These are phyloP conservation scores for Dactylellina sp. DNA, from an alignment of 2,329 filamentous ascomycete genomes.

Conservation along the genomic window DNA sequence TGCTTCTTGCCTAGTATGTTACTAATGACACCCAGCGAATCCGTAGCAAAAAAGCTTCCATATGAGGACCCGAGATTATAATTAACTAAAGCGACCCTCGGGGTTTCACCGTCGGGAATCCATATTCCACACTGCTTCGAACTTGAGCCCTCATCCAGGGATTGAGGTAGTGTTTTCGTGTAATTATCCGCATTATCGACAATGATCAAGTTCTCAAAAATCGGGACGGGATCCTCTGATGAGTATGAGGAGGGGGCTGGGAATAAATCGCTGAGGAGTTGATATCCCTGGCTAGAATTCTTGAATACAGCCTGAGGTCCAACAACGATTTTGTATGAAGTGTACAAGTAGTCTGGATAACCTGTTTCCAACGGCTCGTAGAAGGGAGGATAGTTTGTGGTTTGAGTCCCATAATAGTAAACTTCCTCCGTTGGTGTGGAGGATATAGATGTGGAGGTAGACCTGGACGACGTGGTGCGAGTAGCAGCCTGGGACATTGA, in stretches of 20 bases:
- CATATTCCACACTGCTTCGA: conserved; percentile 29
- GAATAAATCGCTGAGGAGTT: conserved; percentile 25
- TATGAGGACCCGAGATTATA: neutral
- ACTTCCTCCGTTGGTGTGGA: neutral
- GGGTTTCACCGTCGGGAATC: conserved; percentile 15
- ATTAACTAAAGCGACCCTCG: conserved; percentile 9
- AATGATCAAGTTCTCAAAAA: conserved; percentile 16
- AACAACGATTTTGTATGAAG: conserved; percentile 18
- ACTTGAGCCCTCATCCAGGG: neutral
- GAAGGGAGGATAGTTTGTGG: conserved; percentile 9
- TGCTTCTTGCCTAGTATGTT: conserved; percentile 33
- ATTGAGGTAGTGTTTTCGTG: conserved; percentile 21
- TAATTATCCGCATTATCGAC: conserved; percentile 45
- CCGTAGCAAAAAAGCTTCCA: neutral
- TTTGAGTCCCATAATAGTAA: conserved; percentile 7
- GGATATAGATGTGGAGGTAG: conserved; percentile 6
- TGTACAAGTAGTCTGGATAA: neutral
- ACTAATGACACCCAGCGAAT: conserved; percentile 12
- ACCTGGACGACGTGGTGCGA: conserved; percentile 4
- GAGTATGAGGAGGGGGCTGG: conserved; percentile 18
- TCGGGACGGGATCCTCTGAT: neutral
- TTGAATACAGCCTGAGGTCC: conserved; percentile 29
- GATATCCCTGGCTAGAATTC: conserved; percentile 17
- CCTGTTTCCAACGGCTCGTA: conserved; percentile 17
- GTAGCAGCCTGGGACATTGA: conserved; percentile 13